Base-by-base conservation (phyloP, 108 stramenopile genomes). In the Bacterosira constricta region DNA sequence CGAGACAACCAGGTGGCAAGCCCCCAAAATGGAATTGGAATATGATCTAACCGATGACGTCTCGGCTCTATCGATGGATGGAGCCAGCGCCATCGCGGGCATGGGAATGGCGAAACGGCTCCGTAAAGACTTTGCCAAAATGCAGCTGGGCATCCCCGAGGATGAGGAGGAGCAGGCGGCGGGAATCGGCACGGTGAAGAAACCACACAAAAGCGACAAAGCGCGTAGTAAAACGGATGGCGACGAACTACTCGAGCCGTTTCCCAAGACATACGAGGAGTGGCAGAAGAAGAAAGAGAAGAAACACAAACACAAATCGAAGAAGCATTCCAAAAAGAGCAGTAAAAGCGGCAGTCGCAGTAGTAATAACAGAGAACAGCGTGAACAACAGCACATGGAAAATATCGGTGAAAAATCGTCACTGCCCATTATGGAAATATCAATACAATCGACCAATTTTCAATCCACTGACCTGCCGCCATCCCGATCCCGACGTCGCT, bases 21-120 rank as follows among this genome's bases (percentile, higher is more conserved):
- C 10, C 8, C 39, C 39, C 39, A 49, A 25, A 20, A 37, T 35
- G 49, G 41, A 15, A 41, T n/a, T 44, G 15, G 38, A 54, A 6
- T 3, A 38, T 30, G 29, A 13, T 21, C 25, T 57, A 41, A 50
- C 65, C 18, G 77, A 79, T 37, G 77, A 79, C 32, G 63, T 79
- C 5, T 71, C 69, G 53, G 77, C 69, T 27, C 77, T 79, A 20
- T 69, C 77, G 10, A 69, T 79, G 68, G 64, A 64, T 15, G 64
- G 68, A 1, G 77, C 68, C 34, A 71, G 64, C 64, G 54, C 68
- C 56, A 66, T 79, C 47, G 69, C 56, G 18, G 21, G 45, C 9
- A 49, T 37, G 1, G 54, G 6, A 15, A 32, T 56, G 12, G 26
- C 34, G 9, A 37, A 37, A 42, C 57, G 42, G 20, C 59, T 47